Evolutionary conservation across 2,329 filamentous ascomycete species (phyloP), one percentile per base, ranked within the genome.

Genomic region (Zymoseptoria brevis): DNA sequence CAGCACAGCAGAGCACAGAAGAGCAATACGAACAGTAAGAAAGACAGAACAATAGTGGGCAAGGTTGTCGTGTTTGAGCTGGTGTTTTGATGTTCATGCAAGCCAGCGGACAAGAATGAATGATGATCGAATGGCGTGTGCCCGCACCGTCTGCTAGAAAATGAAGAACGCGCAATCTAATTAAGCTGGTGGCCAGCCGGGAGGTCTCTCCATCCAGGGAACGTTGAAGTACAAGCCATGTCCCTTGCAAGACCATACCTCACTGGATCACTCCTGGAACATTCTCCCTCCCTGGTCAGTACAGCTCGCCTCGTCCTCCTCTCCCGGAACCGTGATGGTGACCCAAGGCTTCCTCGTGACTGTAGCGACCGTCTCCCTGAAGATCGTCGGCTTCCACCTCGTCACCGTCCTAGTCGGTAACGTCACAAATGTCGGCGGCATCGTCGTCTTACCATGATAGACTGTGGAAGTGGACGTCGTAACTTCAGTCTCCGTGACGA

Each of bases 401-500:
- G 56, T 57, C 30, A 48, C 53, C 29, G 56, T 57, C n/a, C 35
- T 21, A 8, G 56, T 57, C 9, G 56, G 56, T 7, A 57, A 52
- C 6, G 56, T 57, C n/a, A 57, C 49, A 35, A 19, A 57, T 4
- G 22, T 53, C n/a, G 51, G 19, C 21, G 56, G 29, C 4, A 54
- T 21, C 4, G 56, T 57, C 11, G 50, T 57, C 8, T 30, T 57
- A 19, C 56, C 56, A 41, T 30, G 13, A 4, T 48, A 19, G 9
- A 57, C 51, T 8, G 56, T 57, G 19, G 56, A 60, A 8, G 55
- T 63, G 19, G 54, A 56, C 13, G 58, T 62, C 16, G 50, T 35
- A 11, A 55, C 63, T n/a, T 53, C 59, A 29, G 53, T 55, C 16
- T 45, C 21, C 9, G 54, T 64, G 56, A 59, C 19, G 57, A 62